Percentiles rank a stretch among this genome's conserved stretches.
Conservation (phyloP, 345 rosid species). For the Eucalyptus marginata region DNA sequence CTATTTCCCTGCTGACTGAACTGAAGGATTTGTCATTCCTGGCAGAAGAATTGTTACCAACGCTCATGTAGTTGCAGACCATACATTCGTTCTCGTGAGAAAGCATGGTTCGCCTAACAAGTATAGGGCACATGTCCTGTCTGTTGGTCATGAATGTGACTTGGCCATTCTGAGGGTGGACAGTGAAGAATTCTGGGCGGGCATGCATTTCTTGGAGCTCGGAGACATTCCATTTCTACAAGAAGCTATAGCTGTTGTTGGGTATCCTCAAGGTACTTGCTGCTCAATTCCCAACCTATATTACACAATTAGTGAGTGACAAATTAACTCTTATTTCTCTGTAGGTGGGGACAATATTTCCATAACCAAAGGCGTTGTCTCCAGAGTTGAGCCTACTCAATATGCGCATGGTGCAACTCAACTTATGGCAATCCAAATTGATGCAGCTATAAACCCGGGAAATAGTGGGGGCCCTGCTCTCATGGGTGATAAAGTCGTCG, state of each 20-base stretch:
- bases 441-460: conserved; percentile 92
- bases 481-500: conserved; percentile 80
- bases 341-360: conserved; percentile 91
- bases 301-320: not conserved
- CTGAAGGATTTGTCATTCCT: conserved; percentile 42
- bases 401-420: conserved; percentile 82
- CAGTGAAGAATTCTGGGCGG: conserved; percentile 54
- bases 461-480: conserved; percentile 92
- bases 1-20: not conserved
- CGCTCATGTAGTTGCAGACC: conserved; percentile 86
- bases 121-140: conserved; percentile 54
- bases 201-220: conserved; percentile 52
- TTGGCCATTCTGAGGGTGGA: conserved; percentile 60
- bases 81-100: conserved; percentile 73
- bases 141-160: conserved; percentile 84
- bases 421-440: conserved; percentile 89
- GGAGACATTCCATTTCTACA: conserved; percentile 71
- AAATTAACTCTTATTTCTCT: not conserved
- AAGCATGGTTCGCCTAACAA: conserved; percentile 78
- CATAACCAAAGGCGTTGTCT: conserved; percentile 93
- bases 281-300: not conserved
- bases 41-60: conserved; percentile 73
- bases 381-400: conserved; percentile 88
- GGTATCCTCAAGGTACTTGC: conserved; percentile 78
- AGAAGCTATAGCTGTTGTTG: conserved; percentile 75